A percentile compares a stretch with the other conserved stretches of the same genome.
Evolutionary conservation across 805 yeast genomes (phyloP).

Genomic region (Vanderwaltozyma verrucispora): DNA sequence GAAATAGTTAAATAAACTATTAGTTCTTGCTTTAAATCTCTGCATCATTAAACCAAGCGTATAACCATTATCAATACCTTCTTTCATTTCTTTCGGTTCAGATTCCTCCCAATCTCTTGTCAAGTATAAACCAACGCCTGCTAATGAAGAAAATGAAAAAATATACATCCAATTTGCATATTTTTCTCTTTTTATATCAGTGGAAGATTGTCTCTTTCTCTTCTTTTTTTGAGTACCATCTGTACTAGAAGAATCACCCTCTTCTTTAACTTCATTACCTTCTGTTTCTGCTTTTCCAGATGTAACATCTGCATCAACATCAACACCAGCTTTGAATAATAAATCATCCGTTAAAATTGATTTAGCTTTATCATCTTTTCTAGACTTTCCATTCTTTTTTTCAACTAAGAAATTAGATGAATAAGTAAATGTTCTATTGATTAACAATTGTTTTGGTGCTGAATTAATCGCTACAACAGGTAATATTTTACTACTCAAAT

Average conservation of each 20-base stretch:
- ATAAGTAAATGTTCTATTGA: not conserved
- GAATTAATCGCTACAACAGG: no score
- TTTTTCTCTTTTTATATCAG: conserved; percentile 74
- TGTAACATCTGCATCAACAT: conserved; percentile 31
- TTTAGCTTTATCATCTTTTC: conserved; percentile 8
- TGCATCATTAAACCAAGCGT: conserved; percentile 53
- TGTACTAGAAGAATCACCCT: conserved; percentile 9
- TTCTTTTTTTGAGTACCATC: conserved; percentile 19
- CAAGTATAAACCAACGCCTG: conserved; percentile 54
- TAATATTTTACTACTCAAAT: not conserved
- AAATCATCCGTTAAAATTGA: conserved; percentile 72
- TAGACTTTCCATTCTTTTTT: not conserved
- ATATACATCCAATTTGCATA: conserved; percentile 67
- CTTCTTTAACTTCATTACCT: conserved; percentile 9
- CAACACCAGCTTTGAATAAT: conserved; percentile 77
- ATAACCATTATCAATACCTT: conserved; percentile 55
- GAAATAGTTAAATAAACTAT: conserved; percentile 70
- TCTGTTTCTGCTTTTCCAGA: conserved; percentile 5
- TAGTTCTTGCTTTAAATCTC: conserved; percentile 61
- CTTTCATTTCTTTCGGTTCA: conserved; percentile 51
- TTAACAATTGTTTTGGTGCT: not conserved
- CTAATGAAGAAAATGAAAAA: conserved; percentile 35
- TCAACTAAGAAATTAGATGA: not conserved
- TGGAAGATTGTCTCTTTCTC: conserved; percentile 56
- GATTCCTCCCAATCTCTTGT: conserved; percentile 79